phyloP scores from a whole-genome alignment of 257 asterid genomes.

The Thymus mandschuricus region DNA sequence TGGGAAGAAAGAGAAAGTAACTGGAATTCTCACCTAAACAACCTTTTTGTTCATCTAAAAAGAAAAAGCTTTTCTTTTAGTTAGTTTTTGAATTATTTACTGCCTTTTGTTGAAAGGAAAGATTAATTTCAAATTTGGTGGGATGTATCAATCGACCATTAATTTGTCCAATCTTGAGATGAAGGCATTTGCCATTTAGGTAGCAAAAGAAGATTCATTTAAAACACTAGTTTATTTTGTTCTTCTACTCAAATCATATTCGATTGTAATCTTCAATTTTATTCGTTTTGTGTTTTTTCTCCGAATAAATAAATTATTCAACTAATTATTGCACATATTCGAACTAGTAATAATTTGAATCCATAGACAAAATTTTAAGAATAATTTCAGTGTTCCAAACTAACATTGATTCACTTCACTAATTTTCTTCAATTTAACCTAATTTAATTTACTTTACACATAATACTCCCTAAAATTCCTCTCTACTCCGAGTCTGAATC shows the following conservation, averaged over 20 bases:
- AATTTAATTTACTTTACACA: conserved; percentile 19
- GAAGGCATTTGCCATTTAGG: not conserved
- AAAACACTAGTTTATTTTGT: too few species aligned
- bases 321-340: too few species aligned
- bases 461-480: not conserved
- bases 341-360: too few species aligned
- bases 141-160: not conserved
- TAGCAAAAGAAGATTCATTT: not conserved
- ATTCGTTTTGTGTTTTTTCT: too few species aligned
- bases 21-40: too few species aligned
- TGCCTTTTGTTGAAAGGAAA: too few species aligned
- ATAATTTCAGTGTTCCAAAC: not conserved
- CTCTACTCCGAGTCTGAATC: conserved; percentile 61
- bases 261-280: too few species aligned
- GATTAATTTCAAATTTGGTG: not conserved
- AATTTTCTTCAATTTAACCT: not conserved
- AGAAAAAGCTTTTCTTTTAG: not conserved
- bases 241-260: too few species aligned
- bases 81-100: too few species aligned
- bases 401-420: not conserved
- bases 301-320: too few species aligned
- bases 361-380: too few species aligned
- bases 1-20: too few species aligned
- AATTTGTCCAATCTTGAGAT: not conserved
- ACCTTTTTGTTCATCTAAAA: not conserved